phyloP scores from a whole-genome alignment of 2,329 filamentous ascomycete genomes.

The Fusarium subglutinans region DNA sequence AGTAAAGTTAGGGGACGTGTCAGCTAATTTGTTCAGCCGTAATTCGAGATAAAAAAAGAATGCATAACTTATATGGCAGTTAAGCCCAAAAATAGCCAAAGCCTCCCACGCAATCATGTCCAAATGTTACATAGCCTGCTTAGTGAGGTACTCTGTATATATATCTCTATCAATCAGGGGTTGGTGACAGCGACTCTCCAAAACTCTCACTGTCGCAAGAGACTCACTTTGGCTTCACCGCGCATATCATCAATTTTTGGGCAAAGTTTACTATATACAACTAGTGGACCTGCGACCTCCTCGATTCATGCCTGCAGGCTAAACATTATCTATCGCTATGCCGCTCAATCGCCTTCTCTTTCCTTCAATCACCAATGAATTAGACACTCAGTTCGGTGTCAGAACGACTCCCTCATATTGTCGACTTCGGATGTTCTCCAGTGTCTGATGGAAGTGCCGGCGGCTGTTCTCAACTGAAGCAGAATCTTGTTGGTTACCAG shows the following conservation, averaged over 20 bases:
- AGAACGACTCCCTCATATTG: slow-evolving; percentile 93
- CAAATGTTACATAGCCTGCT: neutral
- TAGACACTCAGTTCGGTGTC: slow-evolving; percentile 57
- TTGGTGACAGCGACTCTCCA: neutral
- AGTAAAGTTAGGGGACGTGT: neutral
- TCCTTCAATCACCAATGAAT: neutral
- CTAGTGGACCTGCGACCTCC: slow-evolving; percentile 28
- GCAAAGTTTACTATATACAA: slow-evolving; percentile 45
- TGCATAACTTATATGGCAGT: neutral
- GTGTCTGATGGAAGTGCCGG: slow-evolving; percentile 92
- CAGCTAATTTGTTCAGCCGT: neutral
- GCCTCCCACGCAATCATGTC: neutral
- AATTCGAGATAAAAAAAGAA: neutral
- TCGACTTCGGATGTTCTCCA: slow-evolving; percentile 91
- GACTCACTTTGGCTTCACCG: neutral
- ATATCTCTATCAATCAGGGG: neutral
- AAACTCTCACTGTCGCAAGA: slow-evolving; percentile 10
- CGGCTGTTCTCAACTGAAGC: slow-evolving; percentile 86
- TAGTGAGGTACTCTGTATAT: neutral
- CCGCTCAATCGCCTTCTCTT: slow-evolving; percentile 21
- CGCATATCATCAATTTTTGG: slow-evolving; percentile 28
- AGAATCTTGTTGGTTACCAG: slow-evolving; percentile 83
- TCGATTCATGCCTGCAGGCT: slow-evolving; percentile 14
- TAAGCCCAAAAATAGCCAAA: neutral
- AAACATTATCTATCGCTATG: slow-evolving; percentile 44